Evolutionary conservation across 441 rosid species (phyloP), one percentile per base, ranked within the genome.

Genomic region (Bocquillonia castaneifolia): DNA sequence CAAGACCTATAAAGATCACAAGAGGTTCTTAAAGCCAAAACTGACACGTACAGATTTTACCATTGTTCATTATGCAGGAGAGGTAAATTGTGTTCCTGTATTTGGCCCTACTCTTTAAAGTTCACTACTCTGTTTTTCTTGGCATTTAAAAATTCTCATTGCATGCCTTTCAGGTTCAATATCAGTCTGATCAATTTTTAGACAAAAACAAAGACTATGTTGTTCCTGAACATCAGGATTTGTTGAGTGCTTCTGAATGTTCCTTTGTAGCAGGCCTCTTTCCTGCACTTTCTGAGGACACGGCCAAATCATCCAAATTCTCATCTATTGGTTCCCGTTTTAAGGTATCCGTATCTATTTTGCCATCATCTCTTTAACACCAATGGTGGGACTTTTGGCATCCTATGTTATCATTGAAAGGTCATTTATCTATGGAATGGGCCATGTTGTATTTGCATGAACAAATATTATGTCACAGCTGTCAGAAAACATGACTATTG

Each of bases 141-240:
- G 31, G 52, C 76, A 63, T 60, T 69, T 47, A 63, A 71, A 58
- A 58, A 56, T 56, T 57, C 54, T 67, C 47, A 58, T 71, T 69
- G 25, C 61, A 54, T 71, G 78, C 68, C 63, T 66, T 84, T 78
- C 78, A 93, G 98, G 98, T 89, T 71, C 89, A 90, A 55, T 93
- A 91, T 76, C 93, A 89, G 64, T 88, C 97, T 64, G 87, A 89
- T 70, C 77, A 90, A 42, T 93, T 93, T 76, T 76, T 93, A 66
- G 98, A 93, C 63, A 93, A 93, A 81, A 93, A 93, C 78, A 95
- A 95, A 67, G 96, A 93, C 76, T 91, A 93, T 66, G 83, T 86
- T 40, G 94, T 93, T 79, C 86, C 93, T 50, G 98, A 93, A 75
- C 98, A 93, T 76, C 86, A 87, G 80, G 88, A 84, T 81, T 84